Evolutionary conservation across 768 basidiomycete species (phyloP).

Genomic region (Pholiota microspora): DNA sequence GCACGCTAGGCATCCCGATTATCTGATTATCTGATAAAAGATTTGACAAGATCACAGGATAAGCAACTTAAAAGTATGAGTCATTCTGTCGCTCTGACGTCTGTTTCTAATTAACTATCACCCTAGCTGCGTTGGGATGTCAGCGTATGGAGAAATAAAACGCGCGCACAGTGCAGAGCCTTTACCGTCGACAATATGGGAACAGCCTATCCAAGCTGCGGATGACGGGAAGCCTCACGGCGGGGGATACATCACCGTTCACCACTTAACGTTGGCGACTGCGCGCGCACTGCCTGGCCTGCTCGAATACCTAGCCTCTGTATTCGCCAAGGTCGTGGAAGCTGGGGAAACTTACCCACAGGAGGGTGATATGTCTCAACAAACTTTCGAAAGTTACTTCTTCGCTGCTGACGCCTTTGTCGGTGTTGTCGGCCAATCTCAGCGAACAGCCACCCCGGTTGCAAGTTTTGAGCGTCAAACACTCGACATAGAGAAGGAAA

Average conservation of each 20-base stretch:
- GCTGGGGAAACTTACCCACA: conserved; percentile 86
- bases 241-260: conserved; percentile 37
- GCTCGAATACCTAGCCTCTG: conserved; percentile 51
- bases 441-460: conserved; percentile 17
- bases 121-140: conserved; percentile 39
- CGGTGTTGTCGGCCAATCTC: conserved; percentile 41
- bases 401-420: conserved; percentile 76
- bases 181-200: conserved; percentile 51
- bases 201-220: conserved; percentile 15
- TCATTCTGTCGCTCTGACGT: conserved; percentile 5
- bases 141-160: conserved; percentile 69
- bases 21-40: conserved; percentile 8
- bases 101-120: background rate
- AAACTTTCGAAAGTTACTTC: conserved; percentile 72
- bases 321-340: conserved; percentile 75
- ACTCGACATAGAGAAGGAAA: conserved; percentile 40
- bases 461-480: conserved; percentile 15
- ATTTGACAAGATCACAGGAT: conserved; percentile 1
- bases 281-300: conserved; percentile 46
- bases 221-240: conserved; percentile 1
- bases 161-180: conserved; percentile 23
- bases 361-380: conserved; percentile 52
- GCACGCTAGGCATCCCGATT: too few species aligned
- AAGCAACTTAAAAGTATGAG: background rate
- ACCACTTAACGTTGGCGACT: conserved; percentile 47